These are phyloP conservation scores for Citrus hindsii DNA, from an alignment of 345 rosid species.

Conservation along the genomic window DNA sequence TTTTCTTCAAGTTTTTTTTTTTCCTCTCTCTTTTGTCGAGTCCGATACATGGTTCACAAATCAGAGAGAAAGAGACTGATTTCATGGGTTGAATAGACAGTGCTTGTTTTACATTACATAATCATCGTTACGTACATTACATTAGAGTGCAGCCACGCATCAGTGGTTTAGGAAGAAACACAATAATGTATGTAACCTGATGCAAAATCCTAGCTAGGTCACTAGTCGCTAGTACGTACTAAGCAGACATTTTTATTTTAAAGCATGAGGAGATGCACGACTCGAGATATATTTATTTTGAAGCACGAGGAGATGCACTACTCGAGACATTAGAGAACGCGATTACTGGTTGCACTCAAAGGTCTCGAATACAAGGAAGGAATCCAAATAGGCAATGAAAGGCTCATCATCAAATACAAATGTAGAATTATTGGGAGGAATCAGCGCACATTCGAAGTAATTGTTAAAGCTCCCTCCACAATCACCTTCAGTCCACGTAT, in stretches of 20 bases:
- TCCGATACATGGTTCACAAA: background rate
- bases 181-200: background rate
- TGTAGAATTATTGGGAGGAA: constrained; percentile 20
- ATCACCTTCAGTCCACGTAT: constrained; percentile 33
- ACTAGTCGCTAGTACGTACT: background rate
- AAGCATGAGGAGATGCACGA: background rate
- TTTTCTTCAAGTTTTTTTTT: too few relatives aligned
- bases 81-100: background rate
- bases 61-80: background rate
- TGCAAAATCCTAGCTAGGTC: background rate
- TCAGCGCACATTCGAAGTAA: constrained; percentile 36
- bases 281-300: background rate
- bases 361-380: constrained; percentile 42
- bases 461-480: constrained; percentile 28
- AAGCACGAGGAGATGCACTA: background rate
- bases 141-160: background rate
- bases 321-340: background rate
- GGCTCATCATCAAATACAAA: constrained; percentile 41
- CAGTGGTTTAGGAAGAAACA: background rate
- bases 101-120: background rate
- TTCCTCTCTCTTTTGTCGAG: too few relatives aligned
- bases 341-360: constrained; percentile 9
- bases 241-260: background rate
- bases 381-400: constrained; percentile 40
- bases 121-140: background rate